These are phyloP conservation scores for Apiospora sp. DNA, from an alignment of 2,329 filamentous ascomycete species.

Conservation along the genomic window DNA sequence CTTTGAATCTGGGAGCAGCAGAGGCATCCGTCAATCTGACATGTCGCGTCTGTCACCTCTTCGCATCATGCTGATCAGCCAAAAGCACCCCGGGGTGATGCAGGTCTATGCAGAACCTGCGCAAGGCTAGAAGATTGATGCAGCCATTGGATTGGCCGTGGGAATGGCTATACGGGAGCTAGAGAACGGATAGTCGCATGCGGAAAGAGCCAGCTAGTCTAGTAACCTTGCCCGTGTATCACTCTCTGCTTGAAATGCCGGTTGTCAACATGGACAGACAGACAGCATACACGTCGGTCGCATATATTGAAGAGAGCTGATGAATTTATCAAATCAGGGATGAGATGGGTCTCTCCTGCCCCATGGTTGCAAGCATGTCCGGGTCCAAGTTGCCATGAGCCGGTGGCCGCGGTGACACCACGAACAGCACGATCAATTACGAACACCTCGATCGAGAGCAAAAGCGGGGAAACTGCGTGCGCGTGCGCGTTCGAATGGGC, in stretches of 20 bases:
- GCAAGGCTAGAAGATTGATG: background rate
- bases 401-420: background rate
- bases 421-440: background rate
- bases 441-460: background rate
- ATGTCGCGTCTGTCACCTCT: background rate
- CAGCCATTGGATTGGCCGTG: slow-evolving; percentile 4
- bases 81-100: slow-evolving; percentile 1
- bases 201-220: slow-evolving; percentile 11
- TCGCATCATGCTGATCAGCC: slow-evolving; percentile 10
- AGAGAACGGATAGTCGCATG: slow-evolving; percentile 24
- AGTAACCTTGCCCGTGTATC: slow-evolving; percentile 10
- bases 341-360: background rate
- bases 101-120: slow-evolving; percentile 16
- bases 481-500: background rate
- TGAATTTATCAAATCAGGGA: background rate
- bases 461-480: background rate
- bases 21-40: slow-evolving; percentile 17
- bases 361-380: background rate
- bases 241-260: slow-evolving; percentile 5
- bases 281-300: background rate
- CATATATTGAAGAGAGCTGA: slow-evolving; percentile 4
- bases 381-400: background rate
- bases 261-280: background rate
- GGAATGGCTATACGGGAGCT: slow-evolving; percentile 19
- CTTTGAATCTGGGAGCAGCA: background rate